Base-by-base conservation (phyloP, 1,284 basidiomycete species). In the Paramarasmius palmivorus region DNA sequence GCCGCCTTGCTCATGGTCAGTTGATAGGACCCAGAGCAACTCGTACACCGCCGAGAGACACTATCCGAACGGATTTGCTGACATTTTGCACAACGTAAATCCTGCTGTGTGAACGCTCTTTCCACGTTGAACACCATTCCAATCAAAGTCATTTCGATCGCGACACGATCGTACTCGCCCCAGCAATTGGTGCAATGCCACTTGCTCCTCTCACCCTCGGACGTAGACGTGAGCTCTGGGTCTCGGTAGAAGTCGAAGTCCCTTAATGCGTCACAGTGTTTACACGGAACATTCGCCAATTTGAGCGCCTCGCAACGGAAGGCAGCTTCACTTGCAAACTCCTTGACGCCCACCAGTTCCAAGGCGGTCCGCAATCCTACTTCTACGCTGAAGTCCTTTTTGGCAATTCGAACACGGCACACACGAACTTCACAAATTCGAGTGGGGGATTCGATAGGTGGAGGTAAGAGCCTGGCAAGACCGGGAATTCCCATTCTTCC, bases 241-340 rank as follows among this genome's bases (percentile, higher is more conserved):
- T 98, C 95, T n/a, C 95, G 84, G 67, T 94, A 97, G 60, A 98
- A 89, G 68, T 99, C 96, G 60, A 99, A 91, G 68, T 95, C 93
- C 17, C 92, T 85, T 56, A 96, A 82, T 20, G 82, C 77, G 69
- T 95, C 95, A 73, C 97, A 99, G 64, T 90, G 85, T 50, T 82
- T 84, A 69, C 97, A 99, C 23, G 95, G 91, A 23, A 98, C 90
- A 67, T 93, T 92, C 22, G 88, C 80, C 23, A 98, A 72, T 60
- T 90, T 89, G 57, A 98, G 83, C 2, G 93, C 87, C 65, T 97
- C 90, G 73, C 96, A 98, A 0, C 84, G 83, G 77, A 95, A 98
- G 0, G 79, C 70, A 2, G 94, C 94, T 47, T 93, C 90, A 37
- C 73, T 74, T 12, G 92, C 85, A 68, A 98, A 98, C 67, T 98